These are phyloP conservation scores for Leptodontidium sp. DNA, from an alignment of 2,329 filamentous ascomycete species.

Conservation along the genomic window DNA sequence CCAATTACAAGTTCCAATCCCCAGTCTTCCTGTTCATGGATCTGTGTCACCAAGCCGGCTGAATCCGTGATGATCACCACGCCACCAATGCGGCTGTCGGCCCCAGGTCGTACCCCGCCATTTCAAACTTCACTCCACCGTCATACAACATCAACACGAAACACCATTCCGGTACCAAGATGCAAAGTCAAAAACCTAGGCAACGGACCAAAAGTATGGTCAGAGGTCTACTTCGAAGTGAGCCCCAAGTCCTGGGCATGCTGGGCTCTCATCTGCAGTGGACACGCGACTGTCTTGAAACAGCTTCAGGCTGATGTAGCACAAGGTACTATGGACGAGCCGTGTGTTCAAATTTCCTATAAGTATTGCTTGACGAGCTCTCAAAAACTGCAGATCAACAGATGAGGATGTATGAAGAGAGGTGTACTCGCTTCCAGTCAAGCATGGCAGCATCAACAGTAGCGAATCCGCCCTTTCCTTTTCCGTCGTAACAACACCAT, in stretches of 20 bases:
- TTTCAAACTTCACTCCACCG: not conserved
- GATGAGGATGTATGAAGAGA: not conserved
- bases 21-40: not conserved
- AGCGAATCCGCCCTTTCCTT: conserved; percentile 8
- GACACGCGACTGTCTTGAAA: conserved; percentile 22
- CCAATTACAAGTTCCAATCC: not conserved
- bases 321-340: not conserved
- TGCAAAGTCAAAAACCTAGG: not conserved
- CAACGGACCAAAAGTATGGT: not conserved
- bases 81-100: conserved; percentile 7
- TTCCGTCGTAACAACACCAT: conserved; percentile 11
- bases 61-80: conserved; percentile 8
- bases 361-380: not conserved
- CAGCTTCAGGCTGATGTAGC: conserved; percentile 21
- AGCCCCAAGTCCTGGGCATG: not conserved
- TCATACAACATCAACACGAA: conserved; percentile 12
- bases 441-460: conserved; percentile 4
- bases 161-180: not conserved
- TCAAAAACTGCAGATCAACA: not conserved
- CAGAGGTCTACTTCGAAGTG: not conserved
- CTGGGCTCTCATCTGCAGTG: not conserved
- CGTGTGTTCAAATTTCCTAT: not conserved
- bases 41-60: conserved; percentile 7
- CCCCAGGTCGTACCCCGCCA: not conserved
- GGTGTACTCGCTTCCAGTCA: not conserved